A percentile compares a stretch with the other conserved stretches of the same genome.
phyloP scores from a whole-genome alignment of 371 early-diverging fungal species.

The Circinella umbellata region DNA sequence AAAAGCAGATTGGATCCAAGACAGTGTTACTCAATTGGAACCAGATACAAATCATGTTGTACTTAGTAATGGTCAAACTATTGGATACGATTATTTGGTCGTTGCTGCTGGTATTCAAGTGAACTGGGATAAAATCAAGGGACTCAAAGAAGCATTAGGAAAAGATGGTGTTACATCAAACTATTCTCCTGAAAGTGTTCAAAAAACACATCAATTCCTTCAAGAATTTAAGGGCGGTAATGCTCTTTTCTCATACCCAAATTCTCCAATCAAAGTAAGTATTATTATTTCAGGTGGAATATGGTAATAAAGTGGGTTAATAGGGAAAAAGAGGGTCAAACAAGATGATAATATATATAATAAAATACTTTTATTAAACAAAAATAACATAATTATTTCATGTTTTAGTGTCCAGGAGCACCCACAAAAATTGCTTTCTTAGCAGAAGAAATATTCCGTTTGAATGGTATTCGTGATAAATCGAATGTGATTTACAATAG shows the following conservation, averaged over 20 bases:
- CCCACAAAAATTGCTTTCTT: constrained; percentile 91
- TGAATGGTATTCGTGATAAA: constrained; percentile 70
- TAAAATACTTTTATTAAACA: background rate
- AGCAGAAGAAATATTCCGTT: constrained; percentile 83
- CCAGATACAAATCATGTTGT: constrained; percentile 74
- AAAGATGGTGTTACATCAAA: constrained; percentile 86
- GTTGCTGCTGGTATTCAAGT: constrained; percentile 88
- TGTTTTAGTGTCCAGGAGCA: constrained; percentile 78
- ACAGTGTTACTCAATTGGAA: constrained; percentile 69
- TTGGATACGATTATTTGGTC: constrained; percentile 86
- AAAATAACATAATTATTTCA: too few species aligned
- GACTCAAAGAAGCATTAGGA: constrained; percentile 76
- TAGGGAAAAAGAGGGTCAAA: background rate
- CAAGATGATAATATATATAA: background rate
- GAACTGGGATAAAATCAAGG: constrained; percentile 81
- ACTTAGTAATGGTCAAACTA: constrained; percentile 67
- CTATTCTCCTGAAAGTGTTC: constrained; percentile 78
- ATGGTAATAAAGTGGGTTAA: background rate
- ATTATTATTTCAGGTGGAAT: background rate
- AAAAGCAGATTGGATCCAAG: constrained; percentile 79
- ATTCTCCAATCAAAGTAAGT: constrained; percentile 79
- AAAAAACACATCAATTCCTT: constrained; percentile 77
- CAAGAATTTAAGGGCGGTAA: constrained; percentile 80
- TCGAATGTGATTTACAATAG: constrained; percentile 76
- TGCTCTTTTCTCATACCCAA: constrained; percentile 91